Conservation (phyloP, 2,329 filamentous ascomycete genomes). For the Xylaria sp. region DNA sequence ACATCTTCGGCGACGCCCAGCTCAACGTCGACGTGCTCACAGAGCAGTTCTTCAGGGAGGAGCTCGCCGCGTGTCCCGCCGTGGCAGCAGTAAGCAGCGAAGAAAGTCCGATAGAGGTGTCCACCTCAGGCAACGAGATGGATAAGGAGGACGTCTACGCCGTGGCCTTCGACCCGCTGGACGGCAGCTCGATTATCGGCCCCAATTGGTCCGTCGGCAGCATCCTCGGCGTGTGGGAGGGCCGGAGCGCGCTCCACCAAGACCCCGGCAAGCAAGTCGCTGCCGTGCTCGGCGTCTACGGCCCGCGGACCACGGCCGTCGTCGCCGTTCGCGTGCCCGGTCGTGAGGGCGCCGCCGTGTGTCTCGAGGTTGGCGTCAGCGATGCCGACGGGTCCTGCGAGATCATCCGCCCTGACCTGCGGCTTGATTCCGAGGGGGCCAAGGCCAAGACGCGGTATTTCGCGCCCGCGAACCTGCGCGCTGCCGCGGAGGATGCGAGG, state of each 20-base stretch:
- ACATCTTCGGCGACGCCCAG: slow-evolving; percentile 69
- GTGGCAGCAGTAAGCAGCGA: slow-evolving; percentile 67
- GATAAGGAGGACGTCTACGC: slow-evolving; percentile 56
- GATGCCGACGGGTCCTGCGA: slow-evolving; percentile 46
- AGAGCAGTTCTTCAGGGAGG: slow-evolving; percentile 59
- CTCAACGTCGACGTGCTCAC: slow-evolving; percentile 66
- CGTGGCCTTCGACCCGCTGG: slow-evolving; percentile 70
- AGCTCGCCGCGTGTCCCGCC: slow-evolving; percentile 56
- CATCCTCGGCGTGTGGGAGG: slow-evolving; percentile 70
- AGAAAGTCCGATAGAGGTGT: slow-evolving; percentile 65
- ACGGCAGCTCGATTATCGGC: slow-evolving; percentile 69
- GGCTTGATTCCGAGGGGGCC: slow-evolving; percentile 52
- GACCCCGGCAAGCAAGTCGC: slow-evolving; percentile 58
- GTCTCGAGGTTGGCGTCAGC: slow-evolving; percentile 63
- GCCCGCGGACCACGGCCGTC: slow-evolving; percentile 65
- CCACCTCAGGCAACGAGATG: not conserved
- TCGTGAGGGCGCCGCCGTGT: slow-evolving; percentile 44
- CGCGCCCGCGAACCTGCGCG: slow-evolving; percentile 69
- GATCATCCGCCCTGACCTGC: slow-evolving; percentile 56
- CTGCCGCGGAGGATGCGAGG: slow-evolving; percentile 60
- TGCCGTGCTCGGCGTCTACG: slow-evolving; percentile 63
- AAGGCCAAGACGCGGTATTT: slow-evolving; percentile 65
- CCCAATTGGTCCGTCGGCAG: slow-evolving; percentile 68
- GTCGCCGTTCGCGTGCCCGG: slow-evolving; percentile 63
- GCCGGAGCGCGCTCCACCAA: slow-evolving; percentile 56